Evolutionary conservation across 2,329 filamentous ascomycete genomes (phyloP).

Genomic region (Trichoderma sp.): DNA sequence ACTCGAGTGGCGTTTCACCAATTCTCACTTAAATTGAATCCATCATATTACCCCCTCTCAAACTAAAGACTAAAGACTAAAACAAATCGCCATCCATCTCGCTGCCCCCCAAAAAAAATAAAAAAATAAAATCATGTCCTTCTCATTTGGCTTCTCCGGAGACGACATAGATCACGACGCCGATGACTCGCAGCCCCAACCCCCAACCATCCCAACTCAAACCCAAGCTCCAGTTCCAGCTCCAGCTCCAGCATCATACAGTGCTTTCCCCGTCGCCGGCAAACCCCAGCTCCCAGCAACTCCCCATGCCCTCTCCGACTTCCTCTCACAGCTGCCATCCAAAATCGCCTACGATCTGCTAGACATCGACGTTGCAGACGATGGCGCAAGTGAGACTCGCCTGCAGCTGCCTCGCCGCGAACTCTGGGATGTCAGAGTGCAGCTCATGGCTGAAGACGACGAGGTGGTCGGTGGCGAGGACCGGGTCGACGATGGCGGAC

Average conservation of each 20-base stretch:
- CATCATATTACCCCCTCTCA: background rate
- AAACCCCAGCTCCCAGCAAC: conserved; percentile 56
- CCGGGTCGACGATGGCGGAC: conserved; percentile 39
- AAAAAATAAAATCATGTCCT: conserved; percentile 40
- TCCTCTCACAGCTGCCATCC: conserved; percentile 63
- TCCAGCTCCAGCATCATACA: conserved; percentile 27
- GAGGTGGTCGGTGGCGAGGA: conserved; percentile 33
- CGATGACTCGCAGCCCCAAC: conserved; percentile 32
- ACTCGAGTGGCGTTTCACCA: background rate
- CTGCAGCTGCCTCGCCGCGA: conserved; percentile 67
- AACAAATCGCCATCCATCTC: too few species aligned
- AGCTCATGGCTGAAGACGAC: conserved; percentile 73
- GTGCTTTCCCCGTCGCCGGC: conserved; percentile 60
- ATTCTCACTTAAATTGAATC: background rate
- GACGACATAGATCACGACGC: conserved; percentile 57
- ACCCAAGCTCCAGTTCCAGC: conserved; percentile 19
- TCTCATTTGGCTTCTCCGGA: conserved; percentile 60
- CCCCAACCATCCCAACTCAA: conserved; percentile 22
- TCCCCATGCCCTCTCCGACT: conserved; percentile 47
- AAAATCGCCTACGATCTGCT: conserved; percentile 69
- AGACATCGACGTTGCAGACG: conserved; percentile 55
- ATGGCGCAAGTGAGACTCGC: conserved; percentile 30
- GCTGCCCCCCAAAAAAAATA: too few species aligned
- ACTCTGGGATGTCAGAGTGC: conserved; percentile 76
- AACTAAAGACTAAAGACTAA: background rate